phyloP scores from a whole-genome alignment of 2,329 filamentous ascomycete species.

The Aspergillus pseudoviridinutans region DNA sequence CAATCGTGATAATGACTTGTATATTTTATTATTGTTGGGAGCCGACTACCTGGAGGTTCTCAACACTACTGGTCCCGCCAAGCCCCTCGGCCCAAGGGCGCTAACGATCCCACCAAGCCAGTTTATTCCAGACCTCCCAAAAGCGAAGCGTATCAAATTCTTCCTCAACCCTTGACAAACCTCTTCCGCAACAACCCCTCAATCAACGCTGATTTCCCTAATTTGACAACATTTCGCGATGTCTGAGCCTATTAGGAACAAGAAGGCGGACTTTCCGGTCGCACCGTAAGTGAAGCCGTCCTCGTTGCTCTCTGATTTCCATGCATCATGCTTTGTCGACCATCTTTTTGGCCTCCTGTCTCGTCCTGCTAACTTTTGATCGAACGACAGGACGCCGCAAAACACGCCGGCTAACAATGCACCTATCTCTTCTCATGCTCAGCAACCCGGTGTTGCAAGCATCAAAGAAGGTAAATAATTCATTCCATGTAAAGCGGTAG shows the following conservation, averaged over 20 bases:
- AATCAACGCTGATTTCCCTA: slow-evolving; percentile 14
- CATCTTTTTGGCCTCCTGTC: background rate
- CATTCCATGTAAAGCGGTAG: background rate
- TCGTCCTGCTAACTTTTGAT: slow-evolving; percentile 14
- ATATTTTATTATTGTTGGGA: slow-evolving; percentile 27
- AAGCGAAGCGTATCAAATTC: slow-evolving; percentile 36
- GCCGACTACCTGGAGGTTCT: slow-evolving; percentile 20
- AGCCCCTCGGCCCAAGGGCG: slow-evolving; percentile 39
- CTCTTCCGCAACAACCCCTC: slow-evolving; percentile 20
- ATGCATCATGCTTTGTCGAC: background rate
- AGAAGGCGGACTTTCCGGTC: slow-evolving; percentile 58
- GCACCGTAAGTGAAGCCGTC: slow-evolving; percentile 55
- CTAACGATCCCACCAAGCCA: slow-evolving; percentile 41
- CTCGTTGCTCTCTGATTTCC: slow-evolving; percentile 18
- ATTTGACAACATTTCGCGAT: slow-evolving; percentile 37
- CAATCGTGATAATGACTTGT: background rate
- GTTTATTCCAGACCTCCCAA: slow-evolving; percentile 32
- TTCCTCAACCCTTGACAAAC: slow-evolving; percentile 28
- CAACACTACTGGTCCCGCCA: slow-evolving; percentile 35
- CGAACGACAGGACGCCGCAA: slow-evolving; percentile 76
- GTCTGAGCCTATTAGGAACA: slow-evolving; percentile 67
- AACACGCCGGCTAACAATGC: slow-evolving; percentile 96
- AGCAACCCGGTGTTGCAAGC: slow-evolving; percentile 87
- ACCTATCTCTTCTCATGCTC: slow-evolving; percentile 94
- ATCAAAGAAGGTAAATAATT: slow-evolving; percentile 86